A percentile compares a stretch with the other conserved stretches of the same genome.
phyloP scores from a whole-genome alignment of 768 basidiomycete species.

The Pulveroboletus sp. region DNA sequence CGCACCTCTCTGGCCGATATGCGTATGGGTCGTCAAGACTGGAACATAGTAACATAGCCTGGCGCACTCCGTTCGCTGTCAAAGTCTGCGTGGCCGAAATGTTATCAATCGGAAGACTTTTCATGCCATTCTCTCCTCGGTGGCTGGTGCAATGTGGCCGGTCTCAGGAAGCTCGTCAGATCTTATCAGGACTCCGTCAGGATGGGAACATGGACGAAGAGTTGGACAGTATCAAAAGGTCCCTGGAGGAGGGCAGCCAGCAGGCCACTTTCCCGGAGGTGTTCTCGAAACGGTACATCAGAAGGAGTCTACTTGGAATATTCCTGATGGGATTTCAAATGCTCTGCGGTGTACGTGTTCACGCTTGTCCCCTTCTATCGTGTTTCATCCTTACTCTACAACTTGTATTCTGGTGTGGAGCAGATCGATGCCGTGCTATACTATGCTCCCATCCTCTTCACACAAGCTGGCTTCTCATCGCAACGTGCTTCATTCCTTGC shows the following conservation, averaged over 20 bases:
- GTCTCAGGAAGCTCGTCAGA: constrained; percentile 28
- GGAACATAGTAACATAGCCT: constrained; percentile 20
- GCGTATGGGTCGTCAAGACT: constrained; percentile 24
- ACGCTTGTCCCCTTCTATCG: not conserved
- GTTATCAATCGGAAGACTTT: constrained; percentile 21
- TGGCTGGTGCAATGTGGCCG: constrained; percentile 32
- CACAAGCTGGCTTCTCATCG: constrained; percentile 46
- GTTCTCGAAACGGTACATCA: constrained; percentile 27
- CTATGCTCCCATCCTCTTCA: constrained; percentile 46
- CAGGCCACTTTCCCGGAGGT: constrained; percentile 24
- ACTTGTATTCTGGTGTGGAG: not conserved
- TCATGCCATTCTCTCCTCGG: constrained; percentile 19
- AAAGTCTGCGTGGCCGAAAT: constrained; percentile 19
- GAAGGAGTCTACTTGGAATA: constrained; percentile 36
- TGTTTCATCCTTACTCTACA: not conserved
- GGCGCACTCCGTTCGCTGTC: constrained; percentile 27
- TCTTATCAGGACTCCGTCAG: constrained; percentile 22
- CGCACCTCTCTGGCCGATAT: constrained; percentile 26
- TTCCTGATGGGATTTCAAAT: constrained; percentile 44
- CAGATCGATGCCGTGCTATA: constrained; percentile 29
- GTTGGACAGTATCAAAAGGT: constrained; percentile 14
- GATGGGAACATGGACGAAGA: constrained; percentile 18
- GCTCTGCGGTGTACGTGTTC: constrained; percentile 27
- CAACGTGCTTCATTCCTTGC: constrained; percentile 47
- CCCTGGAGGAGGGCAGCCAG: constrained; percentile 16